Base-by-base conservation (phyloP, 2,329 filamentous ascomycete genomes). In the Parafenestella ontariensis region DNA sequence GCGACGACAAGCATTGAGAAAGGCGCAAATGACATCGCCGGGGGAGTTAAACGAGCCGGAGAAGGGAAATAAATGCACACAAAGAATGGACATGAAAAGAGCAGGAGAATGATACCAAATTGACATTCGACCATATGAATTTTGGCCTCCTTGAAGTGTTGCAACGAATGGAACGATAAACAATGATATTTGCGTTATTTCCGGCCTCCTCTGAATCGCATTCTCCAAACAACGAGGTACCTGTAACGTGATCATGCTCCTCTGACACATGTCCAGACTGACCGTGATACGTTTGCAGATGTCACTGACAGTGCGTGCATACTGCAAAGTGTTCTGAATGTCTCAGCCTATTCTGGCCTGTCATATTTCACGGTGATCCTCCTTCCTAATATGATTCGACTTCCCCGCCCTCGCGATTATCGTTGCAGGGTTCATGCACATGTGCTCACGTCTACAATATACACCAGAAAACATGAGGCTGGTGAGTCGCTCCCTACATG, bases 31-130 rank as follows among this genome's bases (percentile, higher is more conserved):
- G 68, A 69, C 31, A 75, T 79, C 42, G 78, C 77, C 1, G 77
- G 76, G 46, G 79, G 79, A 0, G 76, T 78, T 6, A 80, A 81
- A 73, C 70, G 79, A 54, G 79, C 78, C 52, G 79, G 79, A 0
- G 75, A 81, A 61, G 78, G 78, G 49, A 81, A 78, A 69, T 79
- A 72, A 49, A 10, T 21, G 17, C 21, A 20, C 10, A 9, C 26
- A 46, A 23, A 33, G 34, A 31, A n/a, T 33, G 37, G 45, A 18
- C 37, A 13, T 20, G 3, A n/a, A 39, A 39, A 39, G 15, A 33
- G 20, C 37, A 11, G 24, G n/a, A 11, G n/a, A 29, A 40, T 34
- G 34, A 39, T 53, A 44, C 45, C 34, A 52, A 10, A 15, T 20
- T 21, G 20, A 40, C 37, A 9, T 23, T 34, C 17, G 31, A 34